Evolutionary conservation across 129 eudicot species (phyloP).

Genomic region (Silybum marianum): DNA sequence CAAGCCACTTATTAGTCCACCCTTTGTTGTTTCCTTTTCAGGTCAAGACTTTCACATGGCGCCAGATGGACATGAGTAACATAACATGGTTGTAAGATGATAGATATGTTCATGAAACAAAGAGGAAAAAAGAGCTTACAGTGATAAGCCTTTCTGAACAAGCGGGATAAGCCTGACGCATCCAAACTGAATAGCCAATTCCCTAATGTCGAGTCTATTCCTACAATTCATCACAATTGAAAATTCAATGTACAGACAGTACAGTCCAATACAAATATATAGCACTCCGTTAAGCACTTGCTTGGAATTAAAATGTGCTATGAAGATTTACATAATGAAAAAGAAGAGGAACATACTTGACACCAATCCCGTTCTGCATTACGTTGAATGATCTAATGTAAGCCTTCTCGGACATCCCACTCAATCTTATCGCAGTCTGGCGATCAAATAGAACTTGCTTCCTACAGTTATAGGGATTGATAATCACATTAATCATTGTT

Average conservation of each 20-base stretch:
- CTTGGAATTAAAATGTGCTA: neutral
- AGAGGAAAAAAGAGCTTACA: constrained; percentile 44
- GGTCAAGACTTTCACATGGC: neutral
- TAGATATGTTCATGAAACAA: neutral
- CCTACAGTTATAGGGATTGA: constrained; percentile 38
- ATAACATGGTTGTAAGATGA: neutral
- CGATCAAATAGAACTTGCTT: constrained; percentile 77
- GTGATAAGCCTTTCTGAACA: constrained; percentile 66
- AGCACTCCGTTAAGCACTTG: neutral
- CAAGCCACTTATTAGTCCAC: neutral
- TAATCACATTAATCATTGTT: neutral
- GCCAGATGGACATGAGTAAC: neutral
- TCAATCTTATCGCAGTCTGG: constrained; percentile 60
- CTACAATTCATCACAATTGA: constrained; percentile 32
- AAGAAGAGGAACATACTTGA: constrained; percentile 53
- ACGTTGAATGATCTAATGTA: constrained; percentile 77
- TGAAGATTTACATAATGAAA: neutral
- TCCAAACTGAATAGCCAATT: constrained; percentile 91
- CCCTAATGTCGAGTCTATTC: constrained; percentile 80
- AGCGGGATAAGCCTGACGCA: constrained; percentile 86
- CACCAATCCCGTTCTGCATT: constrained; percentile 84
- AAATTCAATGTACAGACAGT: constrained; percentile 4
- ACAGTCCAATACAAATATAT: neutral
- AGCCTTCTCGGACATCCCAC: constrained; percentile 96
- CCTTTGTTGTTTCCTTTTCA: neutral